These are phyloP conservation scores for Zygosaccharomyces sapae DNA, from an alignment of 1,139 yeast species.

Conservation along the genomic window DNA sequence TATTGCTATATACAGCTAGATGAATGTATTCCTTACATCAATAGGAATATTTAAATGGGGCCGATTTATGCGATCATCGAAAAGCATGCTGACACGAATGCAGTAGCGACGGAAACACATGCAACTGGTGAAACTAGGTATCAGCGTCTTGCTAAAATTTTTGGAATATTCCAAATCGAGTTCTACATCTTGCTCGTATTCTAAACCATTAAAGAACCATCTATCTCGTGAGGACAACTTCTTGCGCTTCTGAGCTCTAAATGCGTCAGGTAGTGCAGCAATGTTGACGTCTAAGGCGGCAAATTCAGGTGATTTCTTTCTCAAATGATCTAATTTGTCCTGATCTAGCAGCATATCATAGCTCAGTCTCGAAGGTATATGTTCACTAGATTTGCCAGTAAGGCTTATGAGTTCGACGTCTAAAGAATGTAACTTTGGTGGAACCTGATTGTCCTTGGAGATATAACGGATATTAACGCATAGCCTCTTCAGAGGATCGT, in stretches of 20 bases:
- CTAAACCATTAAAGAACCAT: neutral
- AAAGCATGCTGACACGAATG: slow-evolving; percentile 30
- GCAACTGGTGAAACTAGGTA: slow-evolving; percentile 54
- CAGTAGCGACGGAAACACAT: slow-evolving; percentile 48
- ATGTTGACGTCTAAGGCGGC: neutral
- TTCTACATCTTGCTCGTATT: neutral
- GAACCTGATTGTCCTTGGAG: slow-evolving; percentile 29
- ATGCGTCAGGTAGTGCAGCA: neutral
- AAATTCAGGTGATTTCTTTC: neutral
- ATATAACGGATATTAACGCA: slow-evolving; percentile 30
- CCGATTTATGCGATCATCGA: slow-evolving; percentile 25
- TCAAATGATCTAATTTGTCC: slow-evolving; percentile 14
- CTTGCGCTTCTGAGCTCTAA: neutral
- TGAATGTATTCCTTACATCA: slow-evolving; percentile 7
- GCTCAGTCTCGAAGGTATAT: slow-evolving; percentile 36
- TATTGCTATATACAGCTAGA: neutral
- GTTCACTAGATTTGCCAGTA: slow-evolving; percentile 33
- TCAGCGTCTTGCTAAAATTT: slow-evolving; percentile 14
- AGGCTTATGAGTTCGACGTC: slow-evolving; percentile 28
- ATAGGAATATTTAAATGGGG: slow-evolving; percentile 34
- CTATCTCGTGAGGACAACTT: neutral
- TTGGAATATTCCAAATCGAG: neutral
- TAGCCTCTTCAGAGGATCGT: neutral
- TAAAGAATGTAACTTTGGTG: slow-evolving; percentile 28
- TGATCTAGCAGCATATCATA: slow-evolving; percentile 25